These are phyloP conservation scores for Pseudophaeomoniella oleicola DNA, from an alignment of 2,329 filamentous ascomycete genomes.

Conservation along the genomic window DNA sequence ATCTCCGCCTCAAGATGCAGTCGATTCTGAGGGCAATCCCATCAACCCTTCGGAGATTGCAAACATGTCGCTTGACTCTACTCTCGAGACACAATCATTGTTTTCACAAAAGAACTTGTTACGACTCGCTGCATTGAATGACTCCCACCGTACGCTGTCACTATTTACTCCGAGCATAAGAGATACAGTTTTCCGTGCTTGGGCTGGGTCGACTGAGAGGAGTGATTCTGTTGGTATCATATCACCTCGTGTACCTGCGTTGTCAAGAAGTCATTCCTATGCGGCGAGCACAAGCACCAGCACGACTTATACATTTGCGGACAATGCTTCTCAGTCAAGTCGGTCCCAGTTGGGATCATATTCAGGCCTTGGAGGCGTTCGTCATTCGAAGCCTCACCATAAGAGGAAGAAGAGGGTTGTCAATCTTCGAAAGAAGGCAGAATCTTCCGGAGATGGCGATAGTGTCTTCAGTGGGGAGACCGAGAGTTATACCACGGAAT, in stretches of 20 bases:
- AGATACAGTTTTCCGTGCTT: constrained; percentile 83
- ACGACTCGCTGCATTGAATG: constrained; percentile 64
- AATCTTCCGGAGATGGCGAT: constrained; percentile 22
- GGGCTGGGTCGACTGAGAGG: constrained; percentile 64
- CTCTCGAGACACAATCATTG: constrained; percentile 68
- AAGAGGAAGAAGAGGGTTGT: constrained; percentile 34
- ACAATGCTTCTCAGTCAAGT: constrained; percentile 56
- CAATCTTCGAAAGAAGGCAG: constrained; percentile 27
- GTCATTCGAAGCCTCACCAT: constrained; percentile 31
- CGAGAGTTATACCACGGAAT: constrained; percentile 2
- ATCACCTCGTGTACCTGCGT: constrained; percentile 28
- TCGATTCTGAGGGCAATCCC: constrained; percentile 65
- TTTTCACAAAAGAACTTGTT: constrained; percentile 93
- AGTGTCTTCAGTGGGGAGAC: constrained; percentile 26
- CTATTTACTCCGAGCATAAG: constrained; percentile 82
- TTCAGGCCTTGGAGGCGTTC: constrained; percentile 23
- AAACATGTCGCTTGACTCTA: constrained; percentile 62
- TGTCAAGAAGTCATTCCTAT: constrained; percentile 51
- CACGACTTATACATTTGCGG: constrained; percentile 58
- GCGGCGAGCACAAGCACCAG: constrained; percentile 33
- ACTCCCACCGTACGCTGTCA: constrained; percentile 81
- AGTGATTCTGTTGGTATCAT: constrained; percentile 19
- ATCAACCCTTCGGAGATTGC: constrained; percentile 63
- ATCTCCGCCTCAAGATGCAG: constrained; percentile 65
- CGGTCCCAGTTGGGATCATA: constrained; percentile 21